These are phyloP conservation scores for Euryodendron excelsum DNA, from an alignment of 148 eudicot species.

Conservation along the genomic window DNA sequence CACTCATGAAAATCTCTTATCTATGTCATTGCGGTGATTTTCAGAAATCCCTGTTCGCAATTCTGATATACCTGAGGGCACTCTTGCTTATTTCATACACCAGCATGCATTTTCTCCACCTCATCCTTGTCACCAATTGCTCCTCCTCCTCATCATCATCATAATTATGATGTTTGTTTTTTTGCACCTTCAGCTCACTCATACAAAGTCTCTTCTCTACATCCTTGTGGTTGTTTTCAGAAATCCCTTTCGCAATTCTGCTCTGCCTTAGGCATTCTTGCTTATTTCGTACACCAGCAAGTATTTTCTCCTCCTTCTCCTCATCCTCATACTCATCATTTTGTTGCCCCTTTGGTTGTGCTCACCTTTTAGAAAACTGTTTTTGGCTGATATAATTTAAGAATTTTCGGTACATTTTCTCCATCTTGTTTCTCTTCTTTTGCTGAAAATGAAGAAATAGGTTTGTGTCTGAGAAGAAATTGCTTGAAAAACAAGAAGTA, in stretches of 20 bases:
- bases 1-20: not conserved
- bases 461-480: no score
- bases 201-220: not conserved
- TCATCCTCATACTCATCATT: not conserved
- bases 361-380: no score
- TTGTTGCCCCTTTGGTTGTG: no score
- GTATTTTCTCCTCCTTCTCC: not conserved
- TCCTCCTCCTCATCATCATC: not conserved
- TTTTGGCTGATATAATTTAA: no score
- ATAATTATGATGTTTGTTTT: no score
- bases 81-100: not conserved
- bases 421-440: no score
- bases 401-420: no score
- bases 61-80: not conserved
- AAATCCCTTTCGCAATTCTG: not conserved
- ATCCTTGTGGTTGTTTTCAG: not conserved
- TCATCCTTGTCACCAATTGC: no score
- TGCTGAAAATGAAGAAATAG: no score
- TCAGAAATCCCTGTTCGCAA: no score
- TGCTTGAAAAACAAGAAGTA: no score
- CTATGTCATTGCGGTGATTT: not conserved
- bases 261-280: not conserved
- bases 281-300: not conserved
- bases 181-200: no score
- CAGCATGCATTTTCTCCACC: not conserved